A percentile compares a stretch with the other conserved stretches of the same genome.
Evolutionary conservation across 495 filamentous ascomycete species (phyloP).

Genomic region (Hyaloscypha finlandica): DNA sequence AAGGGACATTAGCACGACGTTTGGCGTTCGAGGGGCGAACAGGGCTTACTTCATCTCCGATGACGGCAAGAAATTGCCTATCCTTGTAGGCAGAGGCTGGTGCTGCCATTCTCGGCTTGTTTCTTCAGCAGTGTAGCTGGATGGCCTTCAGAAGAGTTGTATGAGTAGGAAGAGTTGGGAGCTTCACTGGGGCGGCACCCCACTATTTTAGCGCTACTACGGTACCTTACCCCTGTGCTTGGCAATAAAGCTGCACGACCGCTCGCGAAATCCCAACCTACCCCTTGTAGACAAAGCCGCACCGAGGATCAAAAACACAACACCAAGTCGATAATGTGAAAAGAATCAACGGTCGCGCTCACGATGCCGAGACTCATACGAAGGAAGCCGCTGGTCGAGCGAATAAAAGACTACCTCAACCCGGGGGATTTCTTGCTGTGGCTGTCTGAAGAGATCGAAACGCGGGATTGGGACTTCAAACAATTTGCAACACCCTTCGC

Average conservation of each 20-base stretch:
- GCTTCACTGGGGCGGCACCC: conserved; percentile 14
- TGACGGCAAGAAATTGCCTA: conserved; percentile 94
- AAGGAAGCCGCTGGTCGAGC: conserved; percentile 70
- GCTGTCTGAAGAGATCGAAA: conserved; percentile 87
- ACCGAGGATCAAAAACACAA: neutral
- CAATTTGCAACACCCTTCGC: conserved; percentile 74
- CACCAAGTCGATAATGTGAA: conserved; percentile 23
- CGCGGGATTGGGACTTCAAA: conserved; percentile 85
- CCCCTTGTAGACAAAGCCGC: neutral
- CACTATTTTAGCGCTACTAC: neutral
- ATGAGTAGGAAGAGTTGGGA: neutral
- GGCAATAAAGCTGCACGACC: no score
- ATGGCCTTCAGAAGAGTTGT: neutral
- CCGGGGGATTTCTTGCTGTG: conserved; percentile 86
- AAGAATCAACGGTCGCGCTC: conserved; percentile 4
- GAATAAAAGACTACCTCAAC: conserved; percentile 76
- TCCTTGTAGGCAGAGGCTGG: conserved; percentile 73
- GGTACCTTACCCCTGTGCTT: neutral
- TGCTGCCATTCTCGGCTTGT: conserved; percentile 47
- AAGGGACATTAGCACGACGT: conserved; percentile 12
- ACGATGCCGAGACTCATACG: conserved; percentile 80
- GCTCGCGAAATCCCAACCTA: neutral
- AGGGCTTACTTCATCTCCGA: conserved; percentile 84
- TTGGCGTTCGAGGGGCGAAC: neutral
- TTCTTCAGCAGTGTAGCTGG: conserved; percentile 10